Evolutionary conservation across 352 stramenopile species (phyloP).

Genomic region (Phytophthora chlamydospora): DNA sequence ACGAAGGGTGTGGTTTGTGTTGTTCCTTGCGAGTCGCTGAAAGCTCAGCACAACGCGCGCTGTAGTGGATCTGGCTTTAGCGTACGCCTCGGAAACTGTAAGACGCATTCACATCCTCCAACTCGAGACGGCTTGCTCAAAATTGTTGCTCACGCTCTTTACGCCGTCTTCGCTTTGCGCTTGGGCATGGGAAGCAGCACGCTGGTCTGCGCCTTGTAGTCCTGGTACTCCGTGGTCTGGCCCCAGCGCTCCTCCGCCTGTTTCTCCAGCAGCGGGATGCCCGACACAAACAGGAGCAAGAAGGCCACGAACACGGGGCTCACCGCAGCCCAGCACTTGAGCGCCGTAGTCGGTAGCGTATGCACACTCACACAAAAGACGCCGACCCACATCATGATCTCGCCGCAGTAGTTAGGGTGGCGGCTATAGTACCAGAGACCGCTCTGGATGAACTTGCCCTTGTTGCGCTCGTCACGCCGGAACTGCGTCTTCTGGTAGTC

Average conservation of each 20-base stretch:
- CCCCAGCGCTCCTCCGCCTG: slow-evolving; percentile 72
- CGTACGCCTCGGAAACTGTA: too few species aligned
- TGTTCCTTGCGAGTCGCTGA: too few species aligned
- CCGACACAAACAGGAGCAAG: slow-evolving; percentile 69
- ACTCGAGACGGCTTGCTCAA: too few species aligned
- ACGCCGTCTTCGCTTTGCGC: slow-evolving; percentile 5
- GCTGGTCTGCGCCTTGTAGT: slow-evolving; percentile 72
- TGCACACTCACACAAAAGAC: slow-evolving; percentile 53
- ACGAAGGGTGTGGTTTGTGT: too few species aligned
- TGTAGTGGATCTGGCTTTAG: too few species aligned
- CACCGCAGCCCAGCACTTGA: slow-evolving; percentile 44
- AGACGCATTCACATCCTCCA: too few species aligned
- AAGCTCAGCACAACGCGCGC: too few species aligned
- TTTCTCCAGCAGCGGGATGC: slow-evolving; percentile 78
- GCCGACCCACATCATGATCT: slow-evolving; percentile 89
- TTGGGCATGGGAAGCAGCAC: slow-evolving; percentile 44
- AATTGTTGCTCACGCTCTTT: background rate
- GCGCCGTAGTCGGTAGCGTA: slow-evolving; percentile 35
- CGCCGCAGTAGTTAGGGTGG: slow-evolving; percentile 93
- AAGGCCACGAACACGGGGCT: slow-evolving; percentile 70
- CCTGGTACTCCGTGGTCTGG: slow-evolving; percentile 53
- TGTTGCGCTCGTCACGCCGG: slow-evolving; percentile 56
- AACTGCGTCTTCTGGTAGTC: slow-evolving; percentile 82
- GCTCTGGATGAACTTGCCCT: slow-evolving; percentile 75
- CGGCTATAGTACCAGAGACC: slow-evolving; percentile 87